Conservation (phyloP, 257 asterid species). For the Apocynum venetum region DNA sequence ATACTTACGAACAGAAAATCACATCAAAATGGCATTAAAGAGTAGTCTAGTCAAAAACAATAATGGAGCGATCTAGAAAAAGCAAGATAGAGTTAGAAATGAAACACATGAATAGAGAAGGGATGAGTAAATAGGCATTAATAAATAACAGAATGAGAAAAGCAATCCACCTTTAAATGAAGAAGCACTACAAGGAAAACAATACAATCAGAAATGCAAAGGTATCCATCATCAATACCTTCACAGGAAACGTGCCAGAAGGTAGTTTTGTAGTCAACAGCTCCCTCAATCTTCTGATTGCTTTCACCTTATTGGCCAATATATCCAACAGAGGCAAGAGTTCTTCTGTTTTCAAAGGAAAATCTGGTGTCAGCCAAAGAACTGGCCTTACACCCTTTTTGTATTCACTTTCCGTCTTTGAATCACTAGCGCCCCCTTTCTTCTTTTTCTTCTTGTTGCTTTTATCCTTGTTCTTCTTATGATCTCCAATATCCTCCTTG, state of each 20-base stretch:
- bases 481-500: conserved; percentile 63
- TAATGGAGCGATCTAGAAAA: background rate
- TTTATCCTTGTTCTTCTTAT: conserved; percentile 74
- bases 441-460: conserved; percentile 90
- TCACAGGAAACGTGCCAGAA: conserved; percentile 88
- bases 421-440: conserved; percentile 43
- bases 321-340: conserved; percentile 95
- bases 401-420: conserved; percentile 60
- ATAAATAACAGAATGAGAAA: background rate
- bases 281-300: conserved; percentile 92
- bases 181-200: background rate
- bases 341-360: conserved; percentile 90
- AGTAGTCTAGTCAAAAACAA: background rate
- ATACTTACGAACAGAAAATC: background rate
- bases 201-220: conserved; percentile 11
- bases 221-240: conserved; percentile 45
- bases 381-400: conserved; percentile 96
- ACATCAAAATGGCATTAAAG: background rate
- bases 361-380: conserved; percentile 97
- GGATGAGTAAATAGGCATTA: background rate
- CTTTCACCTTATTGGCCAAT: conserved; percentile 96
- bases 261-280: conserved; percentile 95
- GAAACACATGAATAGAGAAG: background rate
- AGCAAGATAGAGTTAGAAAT: background rate
- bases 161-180: background rate